Evolutionary conservation across 306 rosid species (phyloP).

Genomic region (Begonia fuchsioides): DNA sequence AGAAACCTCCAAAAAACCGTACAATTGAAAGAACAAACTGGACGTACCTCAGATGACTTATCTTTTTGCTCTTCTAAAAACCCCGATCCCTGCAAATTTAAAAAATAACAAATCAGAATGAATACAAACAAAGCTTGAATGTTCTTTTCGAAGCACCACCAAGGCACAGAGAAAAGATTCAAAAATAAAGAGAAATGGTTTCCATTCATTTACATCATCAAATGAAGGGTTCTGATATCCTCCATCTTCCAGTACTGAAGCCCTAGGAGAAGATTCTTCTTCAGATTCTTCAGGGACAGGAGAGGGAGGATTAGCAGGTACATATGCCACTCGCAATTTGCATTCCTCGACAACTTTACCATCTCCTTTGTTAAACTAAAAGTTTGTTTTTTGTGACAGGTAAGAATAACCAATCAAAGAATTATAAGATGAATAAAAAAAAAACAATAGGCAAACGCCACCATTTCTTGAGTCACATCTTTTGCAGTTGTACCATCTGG

Average conservation of each 20-base stretch:
- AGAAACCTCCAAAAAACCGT: too few relatives aligned
- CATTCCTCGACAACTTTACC: conserved; percentile 25
- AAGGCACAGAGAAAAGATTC: neutral
- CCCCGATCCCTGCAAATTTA: conserved; percentile 18
- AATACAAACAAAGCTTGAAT: neutral
- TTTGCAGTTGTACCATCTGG: conserved; percentile 17
- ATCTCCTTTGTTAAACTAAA: conserved; percentile 29
- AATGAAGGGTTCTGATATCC: conserved; percentile 24
- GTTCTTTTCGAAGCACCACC: too few relatives aligned
- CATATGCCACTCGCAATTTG: conserved; percentile 29
- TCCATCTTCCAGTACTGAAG: conserved; percentile 17
- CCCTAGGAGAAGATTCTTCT: conserved; percentile 28
- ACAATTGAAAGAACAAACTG: too few relatives aligned
- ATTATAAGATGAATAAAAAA: neutral
- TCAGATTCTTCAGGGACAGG: conserved; percentile 36
- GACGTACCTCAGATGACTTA: conserved; percentile 28
- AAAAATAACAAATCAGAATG: conserved; percentile 1
- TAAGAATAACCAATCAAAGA: neutral
- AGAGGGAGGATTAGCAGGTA: conserved; percentile 32
- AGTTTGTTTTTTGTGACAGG: neutral
- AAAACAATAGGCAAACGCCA: conserved; percentile 5
- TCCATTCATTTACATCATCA: conserved; percentile 22
- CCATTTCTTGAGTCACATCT: conserved; percentile 32
- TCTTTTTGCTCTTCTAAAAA: conserved; percentile 28
- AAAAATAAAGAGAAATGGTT: neutral